Evolutionary conservation across 371 early-diverging fungal genomes (phyloP).

Genomic region (Apophysomyces trapeziformis): DNA sequence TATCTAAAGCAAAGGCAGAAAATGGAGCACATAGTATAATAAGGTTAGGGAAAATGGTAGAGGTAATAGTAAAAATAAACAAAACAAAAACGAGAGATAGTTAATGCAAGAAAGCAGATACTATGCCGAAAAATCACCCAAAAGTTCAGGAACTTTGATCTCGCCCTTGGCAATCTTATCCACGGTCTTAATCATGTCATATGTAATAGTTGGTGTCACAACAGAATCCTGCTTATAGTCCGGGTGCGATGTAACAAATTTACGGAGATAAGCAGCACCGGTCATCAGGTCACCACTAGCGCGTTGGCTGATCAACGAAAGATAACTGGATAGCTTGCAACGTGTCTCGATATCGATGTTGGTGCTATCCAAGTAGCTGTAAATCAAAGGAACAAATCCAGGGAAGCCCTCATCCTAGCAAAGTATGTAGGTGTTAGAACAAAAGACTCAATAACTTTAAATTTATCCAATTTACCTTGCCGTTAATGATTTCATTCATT

Average conservation of each 20-base stretch:
- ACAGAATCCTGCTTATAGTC: constrained; percentile 93
- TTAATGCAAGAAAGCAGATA: neutral
- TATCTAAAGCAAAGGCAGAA: constrained; percentile 1
- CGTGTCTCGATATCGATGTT: constrained; percentile 71
- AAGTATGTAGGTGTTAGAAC: too few species aligned
- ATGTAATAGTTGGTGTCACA: constrained; percentile 82
- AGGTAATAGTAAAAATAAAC: neutral
- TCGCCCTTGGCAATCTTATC: constrained; percentile 73
- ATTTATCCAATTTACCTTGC: constrained; percentile 54
- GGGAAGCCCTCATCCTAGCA: constrained; percentile 69
- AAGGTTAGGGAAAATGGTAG: neutral
- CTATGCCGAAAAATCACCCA: constrained; percentile 44
- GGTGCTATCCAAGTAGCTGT: constrained; percentile 79
- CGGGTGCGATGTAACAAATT: constrained; percentile 89
- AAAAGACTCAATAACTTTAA: too few species aligned
- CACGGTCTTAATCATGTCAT: constrained; percentile 81
- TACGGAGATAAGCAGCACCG: constrained; percentile 89
- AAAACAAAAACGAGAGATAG: neutral
- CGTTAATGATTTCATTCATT: constrained; percentile 95
- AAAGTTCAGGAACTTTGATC: constrained; percentile 60
- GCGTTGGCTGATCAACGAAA: constrained; percentile 82
- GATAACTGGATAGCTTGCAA: constrained; percentile 71
- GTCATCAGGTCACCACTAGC: constrained; percentile 88
- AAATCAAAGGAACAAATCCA: constrained; percentile 86
- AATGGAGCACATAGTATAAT: neutral